Evolutionary conservation across 1,284 basidiomycete genomes (phyloP).

Genomic region (Pascua guehoae): DNA sequence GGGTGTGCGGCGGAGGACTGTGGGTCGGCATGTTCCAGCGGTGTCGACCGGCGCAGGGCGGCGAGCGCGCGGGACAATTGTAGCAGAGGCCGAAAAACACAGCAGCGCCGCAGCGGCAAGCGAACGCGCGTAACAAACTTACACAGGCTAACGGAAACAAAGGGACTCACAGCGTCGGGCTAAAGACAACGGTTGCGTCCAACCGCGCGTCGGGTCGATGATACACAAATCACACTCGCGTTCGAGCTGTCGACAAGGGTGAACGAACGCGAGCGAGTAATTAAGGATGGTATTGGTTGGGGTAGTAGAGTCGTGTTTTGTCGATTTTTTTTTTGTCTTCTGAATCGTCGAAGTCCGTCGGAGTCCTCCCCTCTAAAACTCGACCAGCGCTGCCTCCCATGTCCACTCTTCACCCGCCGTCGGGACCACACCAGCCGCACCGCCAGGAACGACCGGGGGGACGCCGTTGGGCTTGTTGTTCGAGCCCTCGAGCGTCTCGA

Average conservation of each 20-base stretch:
- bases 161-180: not conserved
- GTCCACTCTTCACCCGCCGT: slow-evolving; percentile 17
- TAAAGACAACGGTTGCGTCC: too few relatives aligned
- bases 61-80: slow-evolving; percentile 1
- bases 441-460: slow-evolving; percentile 9
- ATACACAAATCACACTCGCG: slow-evolving; percentile 3
- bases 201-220: not conserved
- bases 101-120: not conserved
- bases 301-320: slow-evolving; percentile 3
- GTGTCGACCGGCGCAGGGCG: not conserved
- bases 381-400: slow-evolving; percentile 21
- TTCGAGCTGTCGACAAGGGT: slow-evolving; percentile 1
- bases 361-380: slow-evolving; percentile 6
- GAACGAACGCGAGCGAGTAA: too few relatives aligned
- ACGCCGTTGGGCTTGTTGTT: slow-evolving; percentile 9
- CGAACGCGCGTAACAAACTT: not conserved
- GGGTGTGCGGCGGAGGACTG: slow-evolving; percentile 23
- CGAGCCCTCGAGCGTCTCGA: slow-evolving; percentile 22
- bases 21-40: slow-evolving; percentile 13
- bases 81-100: not conserved
- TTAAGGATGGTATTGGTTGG: not conserved
- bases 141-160: not conserved
- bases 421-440: slow-evolving; percentile 5
- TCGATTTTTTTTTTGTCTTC: slow-evolving; percentile 1
- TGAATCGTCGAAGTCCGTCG: not conserved